These are phyloP conservation scores for Bisporella sp. DNA, from an alignment of 2,329 filamentous ascomycete species.

Conservation along the genomic window DNA sequence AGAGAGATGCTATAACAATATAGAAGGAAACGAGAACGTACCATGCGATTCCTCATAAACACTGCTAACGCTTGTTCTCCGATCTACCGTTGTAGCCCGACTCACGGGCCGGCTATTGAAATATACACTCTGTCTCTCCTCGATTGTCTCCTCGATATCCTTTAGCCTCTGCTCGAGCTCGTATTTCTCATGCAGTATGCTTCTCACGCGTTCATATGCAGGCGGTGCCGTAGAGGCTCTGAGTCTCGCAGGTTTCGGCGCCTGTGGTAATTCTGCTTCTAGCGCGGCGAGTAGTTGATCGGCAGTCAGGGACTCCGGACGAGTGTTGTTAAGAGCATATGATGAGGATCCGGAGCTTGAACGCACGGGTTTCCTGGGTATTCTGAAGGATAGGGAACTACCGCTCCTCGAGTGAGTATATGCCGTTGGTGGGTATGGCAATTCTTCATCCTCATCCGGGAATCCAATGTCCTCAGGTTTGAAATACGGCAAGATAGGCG, in stretches of 20 bases:
- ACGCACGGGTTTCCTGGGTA: slow-evolving; percentile 24
- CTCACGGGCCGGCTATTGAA: slow-evolving; percentile 26
- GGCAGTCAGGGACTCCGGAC: slow-evolving; percentile 17
- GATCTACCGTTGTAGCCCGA: slow-evolving; percentile 18
- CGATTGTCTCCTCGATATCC: slow-evolving; percentile 51
- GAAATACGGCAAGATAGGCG: slow-evolving; percentile 49
- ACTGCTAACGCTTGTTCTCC: slow-evolving; percentile 10
- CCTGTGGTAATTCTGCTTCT: slow-evolving; percentile 17
- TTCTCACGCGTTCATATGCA: slow-evolving; percentile 25
- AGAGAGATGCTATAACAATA: not conserved
- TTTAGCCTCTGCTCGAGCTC: slow-evolving; percentile 52
- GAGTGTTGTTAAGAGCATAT: slow-evolving; percentile 15
- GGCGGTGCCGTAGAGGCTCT: slow-evolving; percentile 23
- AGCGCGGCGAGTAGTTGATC: slow-evolving; percentile 20
- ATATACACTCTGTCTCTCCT: slow-evolving; percentile 53
- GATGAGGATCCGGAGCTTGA: slow-evolving; percentile 20
- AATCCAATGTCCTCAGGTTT: slow-evolving; percentile 24
- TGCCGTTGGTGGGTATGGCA: slow-evolving; percentile 10
- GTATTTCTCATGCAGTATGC: slow-evolving; percentile 30
- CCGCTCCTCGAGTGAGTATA: slow-evolving; percentile 22
- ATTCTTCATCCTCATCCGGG: slow-evolving; percentile 5
- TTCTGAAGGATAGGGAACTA: slow-evolving; percentile 21
- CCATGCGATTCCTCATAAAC: slow-evolving; percentile 22
- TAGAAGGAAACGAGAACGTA: slow-evolving; percentile 1
- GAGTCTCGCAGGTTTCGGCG: slow-evolving; percentile 20